Evolutionary conservation across 2,329 filamentous ascomycete species (phyloP).

Genomic region (Aspergillus sp.): DNA sequence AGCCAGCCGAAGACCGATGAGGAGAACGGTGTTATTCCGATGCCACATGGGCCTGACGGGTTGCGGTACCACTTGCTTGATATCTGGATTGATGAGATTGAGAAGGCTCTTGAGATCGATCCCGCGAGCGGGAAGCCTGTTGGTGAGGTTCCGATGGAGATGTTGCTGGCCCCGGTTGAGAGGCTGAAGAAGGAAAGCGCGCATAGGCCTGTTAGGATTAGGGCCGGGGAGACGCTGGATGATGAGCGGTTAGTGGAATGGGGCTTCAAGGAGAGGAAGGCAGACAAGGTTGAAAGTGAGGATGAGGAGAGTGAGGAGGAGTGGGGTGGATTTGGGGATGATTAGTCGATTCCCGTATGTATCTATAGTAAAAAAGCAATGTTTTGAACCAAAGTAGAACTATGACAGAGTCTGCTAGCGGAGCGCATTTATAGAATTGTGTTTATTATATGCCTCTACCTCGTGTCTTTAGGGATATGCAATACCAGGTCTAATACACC

Average conservation of each 20-base stretch:
- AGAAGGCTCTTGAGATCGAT: slow-evolving; percentile 61
- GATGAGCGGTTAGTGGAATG: slow-evolving; percentile 74
- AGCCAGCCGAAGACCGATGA: slow-evolving; percentile 29
- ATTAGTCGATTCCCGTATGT: slow-evolving; percentile 31
- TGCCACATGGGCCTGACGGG: slow-evolving; percentile 72
- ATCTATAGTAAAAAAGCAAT: background rate
- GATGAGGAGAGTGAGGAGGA: slow-evolving; percentile 54
- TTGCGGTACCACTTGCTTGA: slow-evolving; percentile 84
- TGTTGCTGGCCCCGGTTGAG: slow-evolving; percentile 46
- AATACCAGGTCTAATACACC: background rate
- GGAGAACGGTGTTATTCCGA: slow-evolving; percentile 29
- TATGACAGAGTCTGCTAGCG: background rate
- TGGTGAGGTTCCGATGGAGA: slow-evolving; percentile 39
- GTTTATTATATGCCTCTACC: slow-evolving; percentile 3
- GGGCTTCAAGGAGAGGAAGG: slow-evolving; percentile 38
- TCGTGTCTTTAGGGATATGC: background rate
- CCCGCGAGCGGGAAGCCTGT: slow-evolving; percentile 37
- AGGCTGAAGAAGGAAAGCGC: slow-evolving; percentile 52
- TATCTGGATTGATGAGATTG: slow-evolving; percentile 87
- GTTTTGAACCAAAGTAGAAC: background rate
- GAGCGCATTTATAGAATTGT: background rate
- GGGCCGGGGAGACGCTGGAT: slow-evolving; percentile 67
- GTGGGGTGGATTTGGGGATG: slow-evolving; percentile 69
- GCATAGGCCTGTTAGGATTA: slow-evolving; percentile 69
- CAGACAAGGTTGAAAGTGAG: slow-evolving; percentile 33